Conservation (phyloP, 1,284 basidiomycete species). For the Ganoderma leucocontextum region DNA sequence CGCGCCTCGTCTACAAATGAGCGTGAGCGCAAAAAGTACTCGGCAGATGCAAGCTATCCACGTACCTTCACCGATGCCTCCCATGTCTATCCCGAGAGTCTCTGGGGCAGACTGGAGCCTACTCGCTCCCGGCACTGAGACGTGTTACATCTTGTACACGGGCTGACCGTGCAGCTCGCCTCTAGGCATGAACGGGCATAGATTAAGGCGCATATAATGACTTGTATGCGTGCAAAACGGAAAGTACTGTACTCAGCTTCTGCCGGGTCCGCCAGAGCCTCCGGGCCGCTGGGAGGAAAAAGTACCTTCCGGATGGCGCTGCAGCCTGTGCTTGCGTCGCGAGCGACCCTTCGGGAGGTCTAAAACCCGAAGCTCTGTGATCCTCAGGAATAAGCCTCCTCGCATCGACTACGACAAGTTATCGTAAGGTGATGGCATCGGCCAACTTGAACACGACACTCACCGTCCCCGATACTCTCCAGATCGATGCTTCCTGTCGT, state of each 20-base stretch:
- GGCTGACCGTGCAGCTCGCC: slow-evolving; percentile 17
- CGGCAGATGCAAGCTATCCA: background rate
- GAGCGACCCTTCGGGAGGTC: slow-evolving; percentile 41
- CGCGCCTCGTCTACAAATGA: slow-evolving; percentile 17
- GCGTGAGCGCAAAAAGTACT: background rate
- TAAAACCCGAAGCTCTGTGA: slow-evolving; percentile 41
- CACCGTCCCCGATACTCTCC: no score
- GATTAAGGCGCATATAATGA: background rate
- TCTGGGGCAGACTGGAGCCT: slow-evolving; percentile 16
- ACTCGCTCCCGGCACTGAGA: slow-evolving; percentile 8
- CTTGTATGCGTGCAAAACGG: no score
- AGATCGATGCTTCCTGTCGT: no score
- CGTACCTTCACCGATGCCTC: slow-evolving; percentile 13
- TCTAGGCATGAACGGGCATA: background rate
- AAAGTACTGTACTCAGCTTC: no score
- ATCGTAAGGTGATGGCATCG: no score
- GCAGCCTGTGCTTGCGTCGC: slow-evolving; percentile 40
- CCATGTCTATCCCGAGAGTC: slow-evolving; percentile 15
- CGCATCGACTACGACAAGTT: no score
- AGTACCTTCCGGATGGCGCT: slow-evolving; percentile 34
- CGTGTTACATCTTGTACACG: slow-evolving; percentile 14
- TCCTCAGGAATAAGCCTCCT: slow-evolving; percentile 19
- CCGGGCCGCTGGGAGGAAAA: slow-evolving; percentile 14
- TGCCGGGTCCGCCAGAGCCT: slow-evolving; percentile 12
- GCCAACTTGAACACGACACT: no score